Evolutionary conservation across 768 basidiomycete species (phyloP).

Genomic region (Tremella yokohamensis): DNA sequence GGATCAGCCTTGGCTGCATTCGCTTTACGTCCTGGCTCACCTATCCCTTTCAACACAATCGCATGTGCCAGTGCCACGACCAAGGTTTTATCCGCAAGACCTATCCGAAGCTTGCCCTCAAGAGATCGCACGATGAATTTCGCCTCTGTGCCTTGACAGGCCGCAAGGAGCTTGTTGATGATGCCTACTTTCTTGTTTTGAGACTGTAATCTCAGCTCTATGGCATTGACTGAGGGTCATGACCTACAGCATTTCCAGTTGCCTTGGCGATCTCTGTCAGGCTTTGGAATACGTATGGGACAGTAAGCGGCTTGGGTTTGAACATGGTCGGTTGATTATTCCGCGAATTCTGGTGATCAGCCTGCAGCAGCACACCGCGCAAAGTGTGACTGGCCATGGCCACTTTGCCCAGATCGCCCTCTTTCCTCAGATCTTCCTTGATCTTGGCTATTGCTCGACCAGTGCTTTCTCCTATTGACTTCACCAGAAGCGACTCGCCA

Average conservation of each 20-base stretch:
- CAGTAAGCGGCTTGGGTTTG: conserved; percentile 84
- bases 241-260: conserved; percentile 71
- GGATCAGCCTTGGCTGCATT: conserved; percentile 54
- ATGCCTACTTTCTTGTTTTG: conserved; percentile 93
- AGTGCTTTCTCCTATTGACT: conserved; percentile 91
- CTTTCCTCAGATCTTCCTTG: conserved; percentile 87
- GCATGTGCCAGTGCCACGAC: conserved; percentile 92
- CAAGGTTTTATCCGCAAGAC: conserved; percentile 94
- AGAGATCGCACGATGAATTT: conserved; percentile 94
- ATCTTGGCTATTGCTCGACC: conserved; percentile 78
- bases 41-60: conserved; percentile 73
- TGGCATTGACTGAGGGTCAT: background rate
- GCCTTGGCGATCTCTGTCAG: conserved; percentile 85
- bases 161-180: conserved; percentile 87
- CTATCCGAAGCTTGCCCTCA: conserved; percentile 95
- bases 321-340: conserved; percentile 85
- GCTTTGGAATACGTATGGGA: conserved; percentile 83
- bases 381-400: conserved; percentile 67
- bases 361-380: background rate
- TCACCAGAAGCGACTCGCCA: conserved; percentile 87
- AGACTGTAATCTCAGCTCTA: conserved; percentile 57
- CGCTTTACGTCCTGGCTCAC: conserved; percentile 20
- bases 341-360: conserved; percentile 70
- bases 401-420: conserved; percentile 91
- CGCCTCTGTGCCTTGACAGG: conserved; percentile 86